These are phyloP conservation scores for Thyridium curvatum DNA, from an alignment of 2,329 filamentous ascomycete genomes.

Conservation along the genomic window DNA sequence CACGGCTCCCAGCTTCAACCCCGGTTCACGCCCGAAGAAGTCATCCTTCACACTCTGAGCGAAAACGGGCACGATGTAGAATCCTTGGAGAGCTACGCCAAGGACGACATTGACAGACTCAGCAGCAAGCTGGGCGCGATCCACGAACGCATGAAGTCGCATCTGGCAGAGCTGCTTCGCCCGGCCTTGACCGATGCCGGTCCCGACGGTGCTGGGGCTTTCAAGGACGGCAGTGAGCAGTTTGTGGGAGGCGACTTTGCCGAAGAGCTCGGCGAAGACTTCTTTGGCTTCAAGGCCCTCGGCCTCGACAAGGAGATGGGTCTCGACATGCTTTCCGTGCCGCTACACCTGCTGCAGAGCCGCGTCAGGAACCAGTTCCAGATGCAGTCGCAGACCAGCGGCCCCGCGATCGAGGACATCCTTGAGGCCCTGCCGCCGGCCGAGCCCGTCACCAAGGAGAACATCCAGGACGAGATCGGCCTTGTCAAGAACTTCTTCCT, in stretches of 20 bases:
- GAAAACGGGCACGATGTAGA: conserved; percentile 81
- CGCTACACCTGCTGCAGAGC: conserved; percentile 87
- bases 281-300: conserved; percentile 96
- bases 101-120: conserved; percentile 87
- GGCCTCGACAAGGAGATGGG: conserved; percentile 90
- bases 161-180: conserved; percentile 87
- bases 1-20: conserved; percentile 45
- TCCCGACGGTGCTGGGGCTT: conserved; percentile 79
- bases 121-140: conserved; percentile 72
- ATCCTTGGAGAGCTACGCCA: conserved; percentile 76
- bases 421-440: conserved; percentile 64
- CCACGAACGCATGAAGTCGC: conserved; percentile 90
- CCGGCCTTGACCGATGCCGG: conserved; percentile 78
- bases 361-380: conserved; percentile 82
- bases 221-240: conserved; percentile 95
- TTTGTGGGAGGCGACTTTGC: conserved; percentile 96
- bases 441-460: conserved; percentile 74
- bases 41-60: conserved; percentile 77
- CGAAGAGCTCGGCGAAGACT: conserved; percentile 95
- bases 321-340: conserved; percentile 80
- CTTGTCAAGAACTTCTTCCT: conserved; percentile 89
- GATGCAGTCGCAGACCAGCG: conserved; percentile 61
- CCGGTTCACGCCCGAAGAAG: conserved; percentile 76
- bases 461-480: conserved; percentile 73
- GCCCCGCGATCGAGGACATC: conserved; percentile 51